phyloP scores from a whole-genome alignment of 2,329 filamentous ascomycete species.

The Fusarium equiseti region DNA sequence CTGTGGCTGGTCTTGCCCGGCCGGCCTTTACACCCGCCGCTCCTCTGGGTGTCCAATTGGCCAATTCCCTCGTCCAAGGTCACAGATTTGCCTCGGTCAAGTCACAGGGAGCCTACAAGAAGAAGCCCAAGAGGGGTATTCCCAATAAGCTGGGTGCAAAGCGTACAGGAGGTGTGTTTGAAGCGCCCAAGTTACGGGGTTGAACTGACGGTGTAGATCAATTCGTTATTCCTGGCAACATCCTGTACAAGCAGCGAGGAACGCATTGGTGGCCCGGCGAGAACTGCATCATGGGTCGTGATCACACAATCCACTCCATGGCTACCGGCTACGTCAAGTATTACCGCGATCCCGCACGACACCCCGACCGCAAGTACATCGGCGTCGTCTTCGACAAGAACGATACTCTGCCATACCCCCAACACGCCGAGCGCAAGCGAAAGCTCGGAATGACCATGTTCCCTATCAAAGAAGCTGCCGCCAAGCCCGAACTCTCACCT shows the following conservation, averaged over 20 bases:
- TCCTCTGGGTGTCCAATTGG: conserved; percentile 48
- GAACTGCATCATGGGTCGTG: conserved; percentile 93
- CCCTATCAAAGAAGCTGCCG: conserved; percentile 56
- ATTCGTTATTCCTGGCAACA: conserved; percentile 95
- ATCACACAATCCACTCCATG: conserved; percentile 94
- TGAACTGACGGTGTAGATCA: conserved; percentile 69
- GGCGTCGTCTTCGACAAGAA: conserved; percentile 88
- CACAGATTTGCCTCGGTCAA: conserved; percentile 70
- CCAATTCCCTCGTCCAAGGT: conserved; percentile 61
- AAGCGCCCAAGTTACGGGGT: background rate
- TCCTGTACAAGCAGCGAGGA: conserved; percentile 96
- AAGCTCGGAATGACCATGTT: conserved; percentile 78
- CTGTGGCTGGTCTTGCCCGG: conserved; percentile 51
- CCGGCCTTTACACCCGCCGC: conserved; percentile 39
- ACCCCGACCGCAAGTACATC: conserved; percentile 93
- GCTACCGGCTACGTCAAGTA: conserved; percentile 94
- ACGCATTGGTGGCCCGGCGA: conserved; percentile 96
- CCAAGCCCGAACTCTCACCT: conserved; percentile 58
- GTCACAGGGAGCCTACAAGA: conserved; percentile 76
- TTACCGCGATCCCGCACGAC: conserved; percentile 86
- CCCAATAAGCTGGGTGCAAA: conserved; percentile 93
- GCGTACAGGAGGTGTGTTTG: conserved; percentile 81
- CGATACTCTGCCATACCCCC: conserved; percentile 81
- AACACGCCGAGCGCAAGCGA: conserved; percentile 78
- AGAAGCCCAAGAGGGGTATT: conserved; percentile 69